Evolutionary conservation across 75 land plant genomes (phyloP).

Genomic region (Adiantum capillusveneris): DNA sequence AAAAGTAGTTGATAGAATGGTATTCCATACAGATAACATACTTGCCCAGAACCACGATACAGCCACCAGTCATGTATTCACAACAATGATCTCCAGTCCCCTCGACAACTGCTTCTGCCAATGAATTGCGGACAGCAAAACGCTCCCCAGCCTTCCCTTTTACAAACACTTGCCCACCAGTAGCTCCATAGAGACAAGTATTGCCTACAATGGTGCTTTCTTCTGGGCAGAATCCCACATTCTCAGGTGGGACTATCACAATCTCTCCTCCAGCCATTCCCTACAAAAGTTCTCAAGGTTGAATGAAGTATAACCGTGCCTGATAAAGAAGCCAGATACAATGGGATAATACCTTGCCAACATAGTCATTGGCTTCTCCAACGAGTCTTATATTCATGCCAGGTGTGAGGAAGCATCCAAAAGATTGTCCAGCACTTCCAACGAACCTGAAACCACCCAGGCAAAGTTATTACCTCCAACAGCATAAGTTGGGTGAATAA

Average conservation of each 20-base stretch:
- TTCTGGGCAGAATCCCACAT: slow-evolving; percentile 68
- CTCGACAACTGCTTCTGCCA: slow-evolving; percentile 93
- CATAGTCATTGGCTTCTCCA: slow-evolving; percentile 98
- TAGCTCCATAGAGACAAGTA: slow-evolving; percentile 95
- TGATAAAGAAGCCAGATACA: neutral
- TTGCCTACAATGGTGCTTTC: slow-evolving; percentile 95
- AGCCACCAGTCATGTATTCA: slow-evolving; percentile 99
- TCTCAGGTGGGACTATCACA: slow-evolving; percentile 69
- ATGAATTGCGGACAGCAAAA: slow-evolving; percentile 92
- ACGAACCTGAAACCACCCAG: slow-evolving; percentile 40
- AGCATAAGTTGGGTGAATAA: no score
- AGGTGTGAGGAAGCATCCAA: slow-evolving; percentile 88
- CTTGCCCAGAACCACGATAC: slow-evolving; percentile 97
- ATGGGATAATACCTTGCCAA: slow-evolving; percentile 68
- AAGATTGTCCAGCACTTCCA: slow-evolving; percentile 98
- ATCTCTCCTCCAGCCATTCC: slow-evolving; percentile 99
- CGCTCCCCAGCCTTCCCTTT: slow-evolving; percentile 99
- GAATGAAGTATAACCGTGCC: no score
- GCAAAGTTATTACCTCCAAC: no score
- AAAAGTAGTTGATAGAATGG: no score
- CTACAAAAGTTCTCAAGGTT: slow-evolving; percentile 25
- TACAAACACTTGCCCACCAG: slow-evolving; percentile 88
- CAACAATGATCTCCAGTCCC: slow-evolving; percentile 97
- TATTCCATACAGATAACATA: no score
- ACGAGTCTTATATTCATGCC: slow-evolving; percentile 85